phyloP scores from a whole-genome alignment of 371 early-diverging fungal species.

The Syncephalastrum contaminatum region DNA sequence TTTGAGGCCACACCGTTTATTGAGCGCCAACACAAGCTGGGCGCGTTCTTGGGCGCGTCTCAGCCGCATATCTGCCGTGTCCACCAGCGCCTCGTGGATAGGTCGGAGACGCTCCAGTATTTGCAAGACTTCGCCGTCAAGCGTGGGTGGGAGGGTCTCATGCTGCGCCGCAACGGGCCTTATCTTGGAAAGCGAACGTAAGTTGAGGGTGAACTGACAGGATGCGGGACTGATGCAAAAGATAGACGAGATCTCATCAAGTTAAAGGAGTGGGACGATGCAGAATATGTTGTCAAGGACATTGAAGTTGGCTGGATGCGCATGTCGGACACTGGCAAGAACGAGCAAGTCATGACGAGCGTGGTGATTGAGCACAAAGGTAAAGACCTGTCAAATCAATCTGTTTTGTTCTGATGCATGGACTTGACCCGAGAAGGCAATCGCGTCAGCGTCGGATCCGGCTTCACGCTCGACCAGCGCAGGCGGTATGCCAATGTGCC shows the following conservation, averaged over 20 bases:
- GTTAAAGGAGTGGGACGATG: slow-evolving; percentile 60
- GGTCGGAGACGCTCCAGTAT: slow-evolving; percentile 23
- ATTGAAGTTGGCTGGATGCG: slow-evolving; percentile 53
- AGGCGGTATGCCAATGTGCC: slow-evolving; percentile 46
- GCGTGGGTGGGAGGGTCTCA: slow-evolving; percentile 61
- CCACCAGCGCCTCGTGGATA: slow-evolving; percentile 29
- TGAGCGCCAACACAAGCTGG: slow-evolving; percentile 34
- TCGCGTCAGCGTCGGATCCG: slow-evolving; percentile 58
- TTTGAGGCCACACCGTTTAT: slow-evolving; percentile 25
- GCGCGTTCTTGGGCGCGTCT: slow-evolving; percentile 11
- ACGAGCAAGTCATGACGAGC: slow-evolving; percentile 40
- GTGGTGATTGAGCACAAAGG: slow-evolving; percentile 54
- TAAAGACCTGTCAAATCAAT: neutral
- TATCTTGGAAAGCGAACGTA: slow-evolving; percentile 63
- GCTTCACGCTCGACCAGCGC: slow-evolving; percentile 47
- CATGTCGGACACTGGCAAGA: slow-evolving; percentile 43
- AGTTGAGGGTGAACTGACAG: neutral
- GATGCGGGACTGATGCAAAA: neutral
- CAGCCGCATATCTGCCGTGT: slow-evolving; percentile 28
- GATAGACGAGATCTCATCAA: slow-evolving; percentile 52
- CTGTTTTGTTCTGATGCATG: neutral
- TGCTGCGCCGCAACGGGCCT: slow-evolving; percentile 46
- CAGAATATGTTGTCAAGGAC: slow-evolving; percentile 52
- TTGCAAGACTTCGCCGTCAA: slow-evolving; percentile 27
- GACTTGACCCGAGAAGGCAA: slow-evolving; percentile 18